phyloP scores from a whole-genome alignment of 768 basidiomycete genomes.

The Rhizopogon vesiculosus region DNA sequence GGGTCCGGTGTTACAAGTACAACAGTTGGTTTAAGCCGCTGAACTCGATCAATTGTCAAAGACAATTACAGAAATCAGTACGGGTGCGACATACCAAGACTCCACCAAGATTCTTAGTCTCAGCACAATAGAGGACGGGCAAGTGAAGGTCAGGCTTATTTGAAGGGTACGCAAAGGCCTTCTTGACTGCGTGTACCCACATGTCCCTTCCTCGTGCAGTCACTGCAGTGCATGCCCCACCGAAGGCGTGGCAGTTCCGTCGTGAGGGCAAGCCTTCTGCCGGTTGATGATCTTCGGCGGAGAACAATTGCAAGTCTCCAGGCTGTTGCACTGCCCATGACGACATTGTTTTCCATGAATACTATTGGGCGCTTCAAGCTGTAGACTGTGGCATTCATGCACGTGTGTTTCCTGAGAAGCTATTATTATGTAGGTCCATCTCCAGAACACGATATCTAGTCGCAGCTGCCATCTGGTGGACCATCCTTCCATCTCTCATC shows the following conservation, averaged over 20 bases:
- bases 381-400: not conserved
- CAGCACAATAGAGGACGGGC: too few species aligned
- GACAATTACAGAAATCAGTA: not conserved
- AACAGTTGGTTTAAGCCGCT: not conserved
- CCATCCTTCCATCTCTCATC: conserved; percentile 94
- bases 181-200: not conserved
- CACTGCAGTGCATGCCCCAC: too few species aligned
- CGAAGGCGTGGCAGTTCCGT: too few species aligned
- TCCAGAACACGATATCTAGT: conserved; percentile 36
- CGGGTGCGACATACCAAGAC: not conserved
- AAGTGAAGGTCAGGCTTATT: not conserved
- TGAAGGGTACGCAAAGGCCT: not conserved
- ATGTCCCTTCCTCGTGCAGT: not conserved
- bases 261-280: too few species aligned
- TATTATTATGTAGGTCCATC: too few species aligned
- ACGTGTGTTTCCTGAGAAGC: not conserved
- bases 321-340: too few species aligned
- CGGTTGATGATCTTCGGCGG: too few species aligned
- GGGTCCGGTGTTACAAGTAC: not conserved
- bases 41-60: not conserved
- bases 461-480: conserved; percentile 82
- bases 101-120: not conserved
- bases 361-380: not conserved
- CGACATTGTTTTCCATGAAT: not conserved
- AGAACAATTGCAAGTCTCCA: too few species aligned